Base-by-base conservation (phyloP, 1,284 basidiomycete genomes). In the Rhodotorula mucilaginosa region DNA sequence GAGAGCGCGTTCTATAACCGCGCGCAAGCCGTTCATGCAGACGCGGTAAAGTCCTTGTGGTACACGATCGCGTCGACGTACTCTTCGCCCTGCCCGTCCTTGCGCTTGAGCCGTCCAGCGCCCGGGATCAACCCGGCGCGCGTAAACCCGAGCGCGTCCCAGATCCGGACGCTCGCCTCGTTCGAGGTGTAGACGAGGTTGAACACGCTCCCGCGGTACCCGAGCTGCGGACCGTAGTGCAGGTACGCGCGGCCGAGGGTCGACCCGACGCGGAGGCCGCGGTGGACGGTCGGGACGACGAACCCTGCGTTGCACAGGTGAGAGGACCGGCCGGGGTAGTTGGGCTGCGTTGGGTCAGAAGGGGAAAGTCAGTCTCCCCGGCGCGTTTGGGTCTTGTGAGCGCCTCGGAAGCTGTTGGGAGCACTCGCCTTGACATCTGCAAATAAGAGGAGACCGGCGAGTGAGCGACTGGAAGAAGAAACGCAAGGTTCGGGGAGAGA, bases 261-360 rank as follows among this genome's bases (percentile, higher is more conserved):
- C 48, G 83, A 82, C 18, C 93, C 93, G 74, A 92, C 86, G 54
- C 90, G 89, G 54, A 85, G 82, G 7, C 88, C 88, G 44, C 93
- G 86, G 64, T 88, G 87, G 0, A 79, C 74, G 5, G 86, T 85
- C 13, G 90, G 88, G 3, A 97, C 90, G 54, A 97, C 84, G 81
- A 97, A 97, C 2, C 94, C 94, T 4, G 86, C 93, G 78, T 93
- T 94, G 82, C 91, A 93, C 67, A 93, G 91, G 84, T 95, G 93
- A 52, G 91, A 93, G 5, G 91, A 92, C 71, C 93, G 86, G n/a
- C 93, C 93, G 4, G 91, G 92, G 82, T 95, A 94, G 81, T 94
- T 94, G 51, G 92, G 91, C 82, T 94, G 65, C 13, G 57, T 10
- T 1, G 12, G 46, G 39, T 44, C 39, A 44, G 26, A n/a, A 16